A percentile compares a stretch with the other conserved stretches of the same genome.
phyloP scores from a whole-genome alignment of 1,284 basidiomycete species.

The Austroboletus novae-zelandiae region DNA sequence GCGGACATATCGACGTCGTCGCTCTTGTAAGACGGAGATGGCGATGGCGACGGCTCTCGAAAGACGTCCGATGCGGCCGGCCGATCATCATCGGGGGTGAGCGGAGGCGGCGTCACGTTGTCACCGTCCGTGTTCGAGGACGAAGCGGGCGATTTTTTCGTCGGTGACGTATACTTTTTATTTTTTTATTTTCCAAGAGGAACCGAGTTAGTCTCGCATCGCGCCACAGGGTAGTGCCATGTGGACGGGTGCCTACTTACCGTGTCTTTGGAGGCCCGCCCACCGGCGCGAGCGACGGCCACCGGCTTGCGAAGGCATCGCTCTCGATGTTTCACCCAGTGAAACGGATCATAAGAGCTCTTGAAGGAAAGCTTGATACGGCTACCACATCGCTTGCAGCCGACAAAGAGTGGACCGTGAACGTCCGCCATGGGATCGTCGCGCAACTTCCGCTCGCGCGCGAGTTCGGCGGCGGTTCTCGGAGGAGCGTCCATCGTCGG shows the following conservation, averaged over 20 bases:
- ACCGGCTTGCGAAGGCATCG: constrained; percentile 47
- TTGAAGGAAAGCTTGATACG: constrained; percentile 67
- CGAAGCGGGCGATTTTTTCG: constrained; percentile 26
- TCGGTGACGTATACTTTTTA: constrained; percentile 16
- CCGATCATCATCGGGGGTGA: constrained; percentile 40
- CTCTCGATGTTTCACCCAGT: constrained; percentile 63
- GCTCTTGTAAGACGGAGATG: constrained; percentile 24
- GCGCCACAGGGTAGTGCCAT: background rate
- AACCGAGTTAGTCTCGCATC: background rate
- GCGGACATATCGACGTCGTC: constrained; percentile 17
- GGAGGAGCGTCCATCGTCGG: constrained; percentile 14
- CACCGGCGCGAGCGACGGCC: constrained; percentile 13
- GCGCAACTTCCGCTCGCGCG: constrained; percentile 47
- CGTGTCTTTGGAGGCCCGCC: constrained; percentile 20
- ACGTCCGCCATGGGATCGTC: constrained; percentile 53
- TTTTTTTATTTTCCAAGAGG: background rate
- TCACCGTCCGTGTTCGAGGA: constrained; percentile 34
- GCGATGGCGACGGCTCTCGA: constrained; percentile 21
- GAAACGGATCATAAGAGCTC: constrained; percentile 61
- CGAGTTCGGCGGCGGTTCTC: constrained; percentile 32
- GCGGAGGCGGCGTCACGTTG: constrained; percentile 30
- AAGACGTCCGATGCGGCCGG: constrained; percentile 16
- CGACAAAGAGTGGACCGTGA: constrained; percentile 49
- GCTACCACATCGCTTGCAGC: constrained; percentile 53
- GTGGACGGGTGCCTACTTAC: constrained; percentile 13